Evolutionary conservation across 2,329 filamentous ascomycete genomes (phyloP), one percentile per base, ranked within the genome.

Genomic region (Alternaria infectoria): DNA sequence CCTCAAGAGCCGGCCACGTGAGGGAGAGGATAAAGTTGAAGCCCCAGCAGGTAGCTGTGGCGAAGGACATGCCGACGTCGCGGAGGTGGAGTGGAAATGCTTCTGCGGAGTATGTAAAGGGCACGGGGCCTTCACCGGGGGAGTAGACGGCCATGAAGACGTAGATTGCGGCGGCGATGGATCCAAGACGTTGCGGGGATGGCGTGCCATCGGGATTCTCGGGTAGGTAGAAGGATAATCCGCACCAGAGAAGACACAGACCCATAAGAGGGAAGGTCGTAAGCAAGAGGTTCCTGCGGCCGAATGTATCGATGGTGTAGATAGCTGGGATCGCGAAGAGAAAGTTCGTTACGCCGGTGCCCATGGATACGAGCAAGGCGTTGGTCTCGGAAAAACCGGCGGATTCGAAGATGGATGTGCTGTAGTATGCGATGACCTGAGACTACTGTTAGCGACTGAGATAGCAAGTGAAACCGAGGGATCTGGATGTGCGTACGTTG

Each of bases 11-110:
- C 1, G 86, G 86, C 85, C 85, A 88, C 2, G 85, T 86, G 13
- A 87, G 81, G 0, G 82, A 81, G 1, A 86, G 78, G 15, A 85
- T 74, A 64, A 84, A 85, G 73, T 88, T 88, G 80, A 87, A 87
- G 60, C 85, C 84, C 85, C 86, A 88, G 23, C 83, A 86, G 50
- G 84, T 87, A 0, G 86, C 84, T 0, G 85, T 87, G 0, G 86
- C 71, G 46, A 79, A 77, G 4, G 71, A 74, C 79, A 81, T 81
- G 21, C 79, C 79, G 26, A 79, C 61, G 43, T 82, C 81, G 65
- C 83, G 80, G 45, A 83, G 77, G 43, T 82, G 81, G 17, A 83
- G 78, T 0, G 82, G 83, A 69, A 83, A 84, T 0, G 77, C 74
- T 59, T 84, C 83, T 13, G 83, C 82, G 0, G 76, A 74, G 62